These are phyloP conservation scores for Auricularia sp. DNA, from an alignment of 768 basidiomycete species.

Conservation along the genomic window DNA sequence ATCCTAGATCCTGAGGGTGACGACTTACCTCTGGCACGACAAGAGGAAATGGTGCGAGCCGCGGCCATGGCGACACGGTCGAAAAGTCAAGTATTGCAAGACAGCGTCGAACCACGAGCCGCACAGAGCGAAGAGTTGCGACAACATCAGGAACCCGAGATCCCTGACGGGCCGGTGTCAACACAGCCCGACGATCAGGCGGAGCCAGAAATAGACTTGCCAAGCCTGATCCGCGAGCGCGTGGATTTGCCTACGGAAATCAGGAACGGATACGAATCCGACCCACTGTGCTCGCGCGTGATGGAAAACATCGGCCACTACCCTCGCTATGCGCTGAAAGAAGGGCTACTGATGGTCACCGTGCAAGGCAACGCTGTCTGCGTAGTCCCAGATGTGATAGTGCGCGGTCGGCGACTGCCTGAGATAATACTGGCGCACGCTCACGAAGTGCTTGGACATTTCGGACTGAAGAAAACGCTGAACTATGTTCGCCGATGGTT, in stretches of 20 bases:
- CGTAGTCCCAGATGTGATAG: slow-evolving; percentile 8
- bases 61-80: not conserved
- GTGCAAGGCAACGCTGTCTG: slow-evolving; percentile 11
- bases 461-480: slow-evolving; percentile 11
- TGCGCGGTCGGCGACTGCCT: slow-evolving; percentile 7
- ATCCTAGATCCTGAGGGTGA: slow-evolving; percentile 10
- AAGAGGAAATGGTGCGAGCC: not conserved
- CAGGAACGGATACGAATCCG: not conserved
- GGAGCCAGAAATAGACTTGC: not conserved
- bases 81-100: not conserved
- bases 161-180: not conserved
- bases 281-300: not conserved
- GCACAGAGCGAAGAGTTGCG: not conserved
- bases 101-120: not conserved
- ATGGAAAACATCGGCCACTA: not conserved
- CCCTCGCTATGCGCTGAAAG: not conserved
- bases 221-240: not conserved
- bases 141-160: not conserved
- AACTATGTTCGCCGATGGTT: slow-evolving; percentile 11
- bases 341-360: not conserved
- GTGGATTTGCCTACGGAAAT: not conserved
- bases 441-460: slow-evolving; percentile 1
- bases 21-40: not conserved
- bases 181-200: not conserved
- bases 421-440: not conserved